Percentiles rank a stretch among this genome's conserved stretches.
Conservation (phyloP, 768 basidiomycete genomes). For the Porpolomopsis calyptriformis region DNA sequence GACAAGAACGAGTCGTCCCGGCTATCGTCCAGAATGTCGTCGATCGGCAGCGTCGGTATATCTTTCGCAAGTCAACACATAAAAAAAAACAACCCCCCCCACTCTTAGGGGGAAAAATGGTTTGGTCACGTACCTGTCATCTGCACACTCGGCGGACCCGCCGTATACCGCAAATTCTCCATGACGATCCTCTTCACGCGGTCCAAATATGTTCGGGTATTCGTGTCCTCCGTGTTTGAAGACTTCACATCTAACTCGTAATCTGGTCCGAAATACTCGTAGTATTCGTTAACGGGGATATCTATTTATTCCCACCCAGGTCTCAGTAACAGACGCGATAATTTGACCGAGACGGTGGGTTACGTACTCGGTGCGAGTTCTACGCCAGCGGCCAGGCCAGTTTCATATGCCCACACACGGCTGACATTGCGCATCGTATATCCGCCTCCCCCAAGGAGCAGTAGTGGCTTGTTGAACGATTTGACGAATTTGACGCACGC, state of each 20-base stretch:
- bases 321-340: too few species aligned
- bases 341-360: too few species aligned
- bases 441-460: conserved; percentile 90
- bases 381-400: conserved; percentile 94
- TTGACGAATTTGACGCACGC: conserved; percentile 83
- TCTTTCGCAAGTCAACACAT: conserved; percentile 33
- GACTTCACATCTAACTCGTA: conserved; percentile 91
- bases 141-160: conserved; percentile 87
- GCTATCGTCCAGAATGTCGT: conserved; percentile 72
- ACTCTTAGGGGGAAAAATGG: background rate
- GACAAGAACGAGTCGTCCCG: conserved; percentile 77
- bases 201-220: conserved; percentile 85
- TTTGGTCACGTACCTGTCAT: conserved; percentile 53
- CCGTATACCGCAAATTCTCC: conserved; percentile 78
- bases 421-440: conserved; percentile 98
- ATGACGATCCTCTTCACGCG: conserved; percentile 88
- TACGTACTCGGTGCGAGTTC: conserved; percentile 75
- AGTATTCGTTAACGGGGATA: conserved; percentile 98
- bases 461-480: conserved; percentile 71
- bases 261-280: conserved; percentile 97
- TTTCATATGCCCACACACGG: conserved; percentile 92
- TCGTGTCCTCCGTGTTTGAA: conserved; percentile 93
- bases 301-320: conserved; percentile 37
- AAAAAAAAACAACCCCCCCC: too few species aligned
- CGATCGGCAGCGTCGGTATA: conserved; percentile 74